phyloP scores from a whole-genome alignment of 1,284 basidiomycete genomes.

The Volvariella surrecta region DNA sequence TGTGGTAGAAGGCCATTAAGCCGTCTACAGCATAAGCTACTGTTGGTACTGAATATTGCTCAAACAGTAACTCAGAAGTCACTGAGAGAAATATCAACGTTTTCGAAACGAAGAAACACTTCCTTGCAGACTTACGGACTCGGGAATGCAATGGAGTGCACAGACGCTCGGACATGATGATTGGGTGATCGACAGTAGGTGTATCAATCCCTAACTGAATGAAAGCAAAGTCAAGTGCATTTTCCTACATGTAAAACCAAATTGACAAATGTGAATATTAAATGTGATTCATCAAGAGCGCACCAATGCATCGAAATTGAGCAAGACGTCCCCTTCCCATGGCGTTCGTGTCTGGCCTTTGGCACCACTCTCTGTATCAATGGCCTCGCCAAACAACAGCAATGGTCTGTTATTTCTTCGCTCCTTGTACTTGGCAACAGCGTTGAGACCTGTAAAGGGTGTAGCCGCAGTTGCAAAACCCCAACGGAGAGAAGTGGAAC shows the following conservation, averaged over 20 bases:
- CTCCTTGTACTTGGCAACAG: conserved; percentile 83
- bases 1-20: conserved; percentile 87
- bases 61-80: conserved; percentile 95
- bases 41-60: conserved; percentile 84
- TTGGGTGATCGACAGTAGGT: conserved; percentile 76
- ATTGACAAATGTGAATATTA: conserved; percentile 10
- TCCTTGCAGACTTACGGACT: conserved; percentile 51
- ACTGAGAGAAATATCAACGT: conserved; percentile 38
- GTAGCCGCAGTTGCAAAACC: conserved; percentile 62
- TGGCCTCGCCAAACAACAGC: conserved; percentile 77
- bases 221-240: conserved; percentile 90
- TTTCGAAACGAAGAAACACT: conserved; percentile 1
- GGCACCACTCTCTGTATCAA: conserved; percentile 78
- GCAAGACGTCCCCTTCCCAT: conserved; percentile 86
- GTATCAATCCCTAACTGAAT: conserved; percentile 80
- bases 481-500: conserved; percentile 80
- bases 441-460: conserved; percentile 58
- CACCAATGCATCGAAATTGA: conserved; percentile 88
- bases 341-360: conserved; percentile 71
- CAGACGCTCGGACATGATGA: conserved; percentile 92
- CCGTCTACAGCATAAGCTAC: conserved; percentile 89
- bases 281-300: conserved; percentile 31
- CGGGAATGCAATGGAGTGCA: conserved; percentile 88
- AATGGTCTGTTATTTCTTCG: conserved; percentile 74
- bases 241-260: conserved; percentile 62